Evolutionary conservation across 352 stramenopile genomes (phyloP).

Genomic region (Globisporangium apiculatum): DNA sequence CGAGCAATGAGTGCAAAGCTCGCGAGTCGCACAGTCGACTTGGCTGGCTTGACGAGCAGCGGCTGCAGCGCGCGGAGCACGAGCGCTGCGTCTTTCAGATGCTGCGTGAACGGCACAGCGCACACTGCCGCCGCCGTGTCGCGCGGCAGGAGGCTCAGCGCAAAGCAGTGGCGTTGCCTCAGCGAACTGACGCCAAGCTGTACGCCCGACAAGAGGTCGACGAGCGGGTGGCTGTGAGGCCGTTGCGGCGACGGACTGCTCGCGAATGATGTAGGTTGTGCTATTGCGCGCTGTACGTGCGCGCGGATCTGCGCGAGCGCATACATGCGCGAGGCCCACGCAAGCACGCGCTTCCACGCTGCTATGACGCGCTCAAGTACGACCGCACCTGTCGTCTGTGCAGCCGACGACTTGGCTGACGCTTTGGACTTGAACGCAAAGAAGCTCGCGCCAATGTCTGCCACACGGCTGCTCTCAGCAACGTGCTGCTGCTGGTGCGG

Average conservation of each 20-base stretch:
- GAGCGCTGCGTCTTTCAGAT: constrained; percentile 26
- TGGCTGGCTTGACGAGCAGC: constrained; percentile 47
- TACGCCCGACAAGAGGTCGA: constrained; percentile 32
- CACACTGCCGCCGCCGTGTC: too few relatives aligned
- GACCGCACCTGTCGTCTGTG: constrained; percentile 5
- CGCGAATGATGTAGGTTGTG: constrained; percentile 15
- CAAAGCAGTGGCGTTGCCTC: not conserved
- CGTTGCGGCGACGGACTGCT: not conserved
- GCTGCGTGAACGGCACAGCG: constrained; percentile 12
- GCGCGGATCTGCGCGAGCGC: constrained; percentile 18
- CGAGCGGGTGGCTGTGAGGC: constrained; percentile 22
- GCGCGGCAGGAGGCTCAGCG: constrained; percentile 1
- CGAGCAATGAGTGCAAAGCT: constrained; percentile 30
- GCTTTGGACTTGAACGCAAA: constrained; percentile 40
- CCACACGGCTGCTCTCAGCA: not conserved
- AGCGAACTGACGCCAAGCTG: constrained; percentile 22
- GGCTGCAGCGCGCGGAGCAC: constrained; percentile 41
- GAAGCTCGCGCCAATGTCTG: constrained; percentile 30
- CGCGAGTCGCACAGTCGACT: constrained; percentile 29
- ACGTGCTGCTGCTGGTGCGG: constrained; percentile 1
- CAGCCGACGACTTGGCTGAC: not conserved
- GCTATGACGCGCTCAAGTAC: constrained; percentile 15
- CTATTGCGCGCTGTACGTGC: constrained; percentile 37
- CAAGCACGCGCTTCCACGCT: constrained; percentile 22
- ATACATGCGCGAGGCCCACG: constrained; percentile 12